Evolutionary conservation across 495 filamentous ascomycete genomes (phyloP).

Genomic region (Neurospora sp.): DNA sequence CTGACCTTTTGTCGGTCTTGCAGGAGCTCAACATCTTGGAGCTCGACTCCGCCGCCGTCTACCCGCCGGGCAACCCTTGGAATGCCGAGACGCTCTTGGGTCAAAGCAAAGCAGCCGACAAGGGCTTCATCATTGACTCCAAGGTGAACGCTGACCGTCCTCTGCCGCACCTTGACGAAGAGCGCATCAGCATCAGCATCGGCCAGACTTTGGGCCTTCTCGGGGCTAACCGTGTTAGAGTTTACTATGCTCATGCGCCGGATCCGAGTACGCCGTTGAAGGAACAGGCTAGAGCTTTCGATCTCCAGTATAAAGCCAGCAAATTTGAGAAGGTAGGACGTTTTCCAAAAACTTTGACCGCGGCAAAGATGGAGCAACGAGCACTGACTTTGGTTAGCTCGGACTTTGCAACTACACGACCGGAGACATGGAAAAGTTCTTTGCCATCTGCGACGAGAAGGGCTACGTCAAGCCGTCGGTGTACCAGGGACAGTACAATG

Average conservation of each 20-base stretch:
- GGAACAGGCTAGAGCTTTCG: constrained; percentile 31
- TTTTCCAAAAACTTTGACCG: not conserved
- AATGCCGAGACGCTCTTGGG: constrained; percentile 17
- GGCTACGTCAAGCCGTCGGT: constrained; percentile 35
- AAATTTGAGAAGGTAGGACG: constrained; percentile 19
- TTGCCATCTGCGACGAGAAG: constrained; percentile 31
- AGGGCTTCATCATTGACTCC: constrained; percentile 19
- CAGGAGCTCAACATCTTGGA: constrained; percentile 1
- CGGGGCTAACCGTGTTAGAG: constrained; percentile 10
- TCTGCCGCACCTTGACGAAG: constrained; percentile 3
- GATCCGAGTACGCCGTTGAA: constrained; percentile 30
- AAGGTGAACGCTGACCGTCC: constrained; percentile 8
- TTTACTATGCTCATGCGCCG: constrained; percentile 32
- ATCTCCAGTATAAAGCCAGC: constrained; percentile 27
- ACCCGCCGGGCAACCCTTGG: constrained; percentile 3
- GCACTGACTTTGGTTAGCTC: constrained; percentile 13
- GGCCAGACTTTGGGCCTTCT: constrained; percentile 10
- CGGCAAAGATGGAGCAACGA: not conserved
- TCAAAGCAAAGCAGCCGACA: constrained; percentile 8
- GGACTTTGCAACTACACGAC: constrained; percentile 38
- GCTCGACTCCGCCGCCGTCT: constrained; percentile 4
- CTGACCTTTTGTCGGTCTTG: constrained; percentile 1
- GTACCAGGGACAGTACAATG: constrained; percentile 42
- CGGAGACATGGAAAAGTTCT: constrained; percentile 29
- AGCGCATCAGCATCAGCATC: constrained; percentile 9